Conservation (phyloP, 2,329 filamentous ascomycete species). For the Paraphoma chrysanthemicola region DNA sequence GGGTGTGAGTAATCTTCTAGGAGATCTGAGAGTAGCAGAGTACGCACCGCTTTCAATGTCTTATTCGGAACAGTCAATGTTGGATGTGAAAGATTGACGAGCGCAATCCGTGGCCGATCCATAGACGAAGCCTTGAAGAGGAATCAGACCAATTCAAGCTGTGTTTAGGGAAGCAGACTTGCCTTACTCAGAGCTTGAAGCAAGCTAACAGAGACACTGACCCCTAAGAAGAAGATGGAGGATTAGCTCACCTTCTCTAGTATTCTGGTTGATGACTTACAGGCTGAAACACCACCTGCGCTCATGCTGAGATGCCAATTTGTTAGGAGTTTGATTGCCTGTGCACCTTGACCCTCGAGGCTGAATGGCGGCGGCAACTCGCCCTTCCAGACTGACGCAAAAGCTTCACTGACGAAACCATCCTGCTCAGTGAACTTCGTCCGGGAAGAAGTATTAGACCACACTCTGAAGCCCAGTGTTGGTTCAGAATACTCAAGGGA, state of each 20-base stretch:
- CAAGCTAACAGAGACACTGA: background rate
- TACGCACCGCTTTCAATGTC: background rate
- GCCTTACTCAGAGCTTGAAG: too few species aligned
- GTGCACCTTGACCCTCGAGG: background rate
- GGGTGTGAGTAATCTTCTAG: too few species aligned
- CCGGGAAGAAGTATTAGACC: background rate
- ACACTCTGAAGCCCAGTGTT: conserved; percentile 4
- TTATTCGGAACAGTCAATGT: background rate
- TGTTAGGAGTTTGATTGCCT: background rate
- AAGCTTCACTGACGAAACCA: conserved; percentile 9
- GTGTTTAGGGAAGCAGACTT: too few species aligned
- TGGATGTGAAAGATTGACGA: background rate
- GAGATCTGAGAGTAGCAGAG: too few species aligned
- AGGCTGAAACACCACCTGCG: background rate
- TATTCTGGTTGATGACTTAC: too few species aligned
- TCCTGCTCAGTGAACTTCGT: conserved; percentile 6
- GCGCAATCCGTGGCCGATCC: background rate
- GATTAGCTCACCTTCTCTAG: too few species aligned
- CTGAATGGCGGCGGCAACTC: background rate
- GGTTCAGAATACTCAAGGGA: background rate
- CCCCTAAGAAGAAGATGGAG: too few species aligned
- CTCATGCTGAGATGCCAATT: background rate
- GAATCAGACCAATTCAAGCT: too few species aligned
- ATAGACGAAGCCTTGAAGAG: background rate
- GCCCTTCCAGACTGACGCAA: conserved; percentile 1